Conservation (phyloP, 2,329 filamentous ascomycete species). For the Penicillium palitans region DNA sequence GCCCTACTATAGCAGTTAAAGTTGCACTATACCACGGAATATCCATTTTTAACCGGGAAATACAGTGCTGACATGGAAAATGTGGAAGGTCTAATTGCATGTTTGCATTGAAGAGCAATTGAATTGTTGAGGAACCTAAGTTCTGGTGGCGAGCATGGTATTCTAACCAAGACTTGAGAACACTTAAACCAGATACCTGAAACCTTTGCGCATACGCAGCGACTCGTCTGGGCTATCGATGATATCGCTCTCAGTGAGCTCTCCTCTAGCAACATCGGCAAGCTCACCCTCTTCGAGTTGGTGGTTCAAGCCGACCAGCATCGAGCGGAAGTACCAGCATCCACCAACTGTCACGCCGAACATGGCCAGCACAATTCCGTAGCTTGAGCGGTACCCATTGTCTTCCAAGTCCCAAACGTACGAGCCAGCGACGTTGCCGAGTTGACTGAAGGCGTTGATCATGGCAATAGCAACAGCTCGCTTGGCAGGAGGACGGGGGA, state of each 20-base stretch:
- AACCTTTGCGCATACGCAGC: constrained; percentile 30
- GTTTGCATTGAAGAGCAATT: not conserved
- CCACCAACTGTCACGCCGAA: constrained; percentile 58
- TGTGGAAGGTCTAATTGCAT: not conserved
- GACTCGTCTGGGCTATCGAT: constrained; percentile 24
- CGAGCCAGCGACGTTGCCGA: constrained; percentile 61
- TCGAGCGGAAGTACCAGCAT: constrained; percentile 49
- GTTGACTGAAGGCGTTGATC: constrained; percentile 67
- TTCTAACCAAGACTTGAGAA: not conserved
- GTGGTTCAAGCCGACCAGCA: constrained; percentile 42
- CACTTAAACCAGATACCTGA: constrained; percentile 28
- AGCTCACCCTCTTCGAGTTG: constrained; percentile 22
- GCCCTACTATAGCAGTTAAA: no score
- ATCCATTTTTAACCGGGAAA: no score
- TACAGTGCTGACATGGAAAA: not conserved
- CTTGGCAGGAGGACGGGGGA: constrained; percentile 74
- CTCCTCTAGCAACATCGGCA: constrained; percentile 7
- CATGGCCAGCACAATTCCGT: constrained; percentile 65
- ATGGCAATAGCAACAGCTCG: constrained; percentile 69
- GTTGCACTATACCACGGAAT: no score
- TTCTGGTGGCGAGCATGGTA: not conserved
- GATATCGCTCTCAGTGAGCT: constrained; percentile 12
- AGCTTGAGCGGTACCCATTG: constrained; percentile 64
- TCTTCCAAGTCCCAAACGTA: constrained; percentile 63
- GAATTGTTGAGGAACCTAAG: not conserved